phyloP scores from a whole-genome alignment of 371 early-diverging fungal species.

The Mucor lusitanicus region DNA sequence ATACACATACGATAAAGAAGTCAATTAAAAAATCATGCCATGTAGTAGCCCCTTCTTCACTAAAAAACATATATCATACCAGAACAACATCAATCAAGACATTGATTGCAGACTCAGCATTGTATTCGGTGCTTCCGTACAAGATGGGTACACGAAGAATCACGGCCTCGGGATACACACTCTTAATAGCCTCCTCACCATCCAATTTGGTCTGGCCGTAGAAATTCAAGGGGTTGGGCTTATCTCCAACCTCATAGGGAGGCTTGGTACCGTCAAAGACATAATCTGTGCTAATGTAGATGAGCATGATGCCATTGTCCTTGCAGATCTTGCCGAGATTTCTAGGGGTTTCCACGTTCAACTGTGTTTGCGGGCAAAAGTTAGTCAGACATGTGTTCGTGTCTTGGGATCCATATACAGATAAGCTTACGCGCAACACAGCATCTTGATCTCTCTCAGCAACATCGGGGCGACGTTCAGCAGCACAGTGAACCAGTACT shows the following conservation, averaged over 20 bases:
- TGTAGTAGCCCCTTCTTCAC: neutral
- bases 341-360: constrained; percentile 72
- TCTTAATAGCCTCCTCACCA: constrained; percentile 71
- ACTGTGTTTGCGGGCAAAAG: constrained; percentile 17
- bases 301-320: constrained; percentile 52
- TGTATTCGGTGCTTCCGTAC: constrained; percentile 70
- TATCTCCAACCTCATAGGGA: constrained; percentile 72
- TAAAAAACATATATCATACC: constrained; percentile 27
- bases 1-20: neutral
- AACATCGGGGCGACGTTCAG: constrained; percentile 86
- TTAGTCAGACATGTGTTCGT: neutral
- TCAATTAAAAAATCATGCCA: neutral
- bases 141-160: constrained; percentile 83
- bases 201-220: constrained; percentile 78
- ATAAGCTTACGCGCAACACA: constrained; percentile 46
- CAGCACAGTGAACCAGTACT: constrained; percentile 85
- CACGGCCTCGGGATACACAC: constrained; percentile 57
- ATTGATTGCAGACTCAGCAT: constrained; percentile 80
- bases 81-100: constrained; percentile 65
- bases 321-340: constrained; percentile 58
- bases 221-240: constrained; percentile 78
- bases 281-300: constrained; percentile 91
- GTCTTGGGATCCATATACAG: neutral
- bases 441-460: constrained; percentile 69
- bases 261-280: constrained; percentile 88